Base-by-base conservation (phyloP, 495 filamentous ascomycete species). In the Xylaria cubensis region DNA sequence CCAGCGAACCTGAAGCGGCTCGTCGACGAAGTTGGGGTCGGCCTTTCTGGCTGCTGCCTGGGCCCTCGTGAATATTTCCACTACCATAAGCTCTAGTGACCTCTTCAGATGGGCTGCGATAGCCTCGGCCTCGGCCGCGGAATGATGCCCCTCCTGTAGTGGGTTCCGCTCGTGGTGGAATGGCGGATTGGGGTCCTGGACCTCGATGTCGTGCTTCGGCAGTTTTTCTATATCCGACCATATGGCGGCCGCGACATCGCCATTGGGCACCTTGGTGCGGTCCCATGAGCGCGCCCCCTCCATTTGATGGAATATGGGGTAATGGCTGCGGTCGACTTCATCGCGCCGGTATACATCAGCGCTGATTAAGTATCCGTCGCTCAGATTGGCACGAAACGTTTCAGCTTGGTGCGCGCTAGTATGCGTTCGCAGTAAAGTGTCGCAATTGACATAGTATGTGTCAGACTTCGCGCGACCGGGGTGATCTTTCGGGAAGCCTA, bases 271-370 rank as follows among this genome's bases (percentile, higher is more conserved):
- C 70, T 84, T 85, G 26, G 65, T 79, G 13, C 94, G 89, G 80
- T 97, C 93, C 96, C 96, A 99, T 70, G 94, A 90, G 73, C 91
- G 86, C 9, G 95, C 95, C 17, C 94, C 97, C 79, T 99, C 96
- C 94, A 98, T 98, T 83, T 99, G 96, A 82, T 99, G 97, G 82
- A 99, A 99, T 69, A 97, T 88, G 4, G 96, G 96, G 85, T 97
- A 98, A 81, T 99, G 96, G 74, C 89, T 93, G 65, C 93, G 90
- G 80, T 99, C 96, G 76, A 99, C 91, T 36, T 95, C 94, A 87
- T 99, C 96, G 70, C 96, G 88, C 26, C 96, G 90, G 82, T 98
- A 99, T 15, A 99, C 96, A 80, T 99, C 96, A n/a, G 94, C 97
- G 72, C 90, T 91, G 76, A 98, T 92, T 10, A 97, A 91, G 77